Evolutionary conservation across 1,139 yeast species (phyloP).

Genomic region (Pichia sp.): DNA sequence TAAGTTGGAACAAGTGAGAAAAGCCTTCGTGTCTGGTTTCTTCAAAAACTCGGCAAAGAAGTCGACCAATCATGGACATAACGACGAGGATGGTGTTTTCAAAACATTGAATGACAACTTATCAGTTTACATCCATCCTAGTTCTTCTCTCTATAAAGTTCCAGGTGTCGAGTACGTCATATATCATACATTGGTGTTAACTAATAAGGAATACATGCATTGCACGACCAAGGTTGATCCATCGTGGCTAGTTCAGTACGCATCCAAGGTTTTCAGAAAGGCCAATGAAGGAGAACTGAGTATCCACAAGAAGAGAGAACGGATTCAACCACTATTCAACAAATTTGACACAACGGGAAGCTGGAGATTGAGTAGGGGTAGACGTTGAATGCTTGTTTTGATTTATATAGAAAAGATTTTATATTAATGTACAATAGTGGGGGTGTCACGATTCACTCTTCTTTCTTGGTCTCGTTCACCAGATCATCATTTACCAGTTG

Average conservation of each 20-base stretch:
- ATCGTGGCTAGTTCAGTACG: slow-evolving; percentile 74
- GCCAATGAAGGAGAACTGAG: slow-evolving; percentile 38
- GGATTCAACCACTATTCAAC: slow-evolving; percentile 44
- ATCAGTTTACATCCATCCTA: slow-evolving; percentile 82
- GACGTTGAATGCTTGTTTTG: not conserved
- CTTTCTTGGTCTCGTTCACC: not conserved
- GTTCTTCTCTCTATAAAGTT: slow-evolving; percentile 71
- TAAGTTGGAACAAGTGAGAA: slow-evolving; percentile 55
- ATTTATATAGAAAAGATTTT: slow-evolving; percentile 2
- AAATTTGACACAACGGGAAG: slow-evolving; percentile 34
- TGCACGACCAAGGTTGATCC: slow-evolving; percentile 79
- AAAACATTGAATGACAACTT: slow-evolving; percentile 72
- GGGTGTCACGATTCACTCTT: too few species aligned
- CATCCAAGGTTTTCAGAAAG: slow-evolving; percentile 77
- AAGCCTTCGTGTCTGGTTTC: slow-evolving; percentile 78
- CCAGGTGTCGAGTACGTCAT: slow-evolving; percentile 43
- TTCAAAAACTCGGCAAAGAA: slow-evolving; percentile 80
- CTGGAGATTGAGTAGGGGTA: slow-evolving; percentile 29
- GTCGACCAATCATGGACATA: slow-evolving; percentile 38
- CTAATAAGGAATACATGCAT: slow-evolving; percentile 89
- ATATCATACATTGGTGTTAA: slow-evolving; percentile 75
- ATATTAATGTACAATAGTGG: too few species aligned
- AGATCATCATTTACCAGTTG: too few species aligned
- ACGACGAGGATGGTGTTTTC: slow-evolving; percentile 54
- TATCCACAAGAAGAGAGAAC: slow-evolving; percentile 33